Percentiles rank a stretch among this genome's conserved stretches.
phyloP scores from a whole-genome alignment of 2,329 filamentous ascomycete species.

The Erysiphe pulchra region DNA sequence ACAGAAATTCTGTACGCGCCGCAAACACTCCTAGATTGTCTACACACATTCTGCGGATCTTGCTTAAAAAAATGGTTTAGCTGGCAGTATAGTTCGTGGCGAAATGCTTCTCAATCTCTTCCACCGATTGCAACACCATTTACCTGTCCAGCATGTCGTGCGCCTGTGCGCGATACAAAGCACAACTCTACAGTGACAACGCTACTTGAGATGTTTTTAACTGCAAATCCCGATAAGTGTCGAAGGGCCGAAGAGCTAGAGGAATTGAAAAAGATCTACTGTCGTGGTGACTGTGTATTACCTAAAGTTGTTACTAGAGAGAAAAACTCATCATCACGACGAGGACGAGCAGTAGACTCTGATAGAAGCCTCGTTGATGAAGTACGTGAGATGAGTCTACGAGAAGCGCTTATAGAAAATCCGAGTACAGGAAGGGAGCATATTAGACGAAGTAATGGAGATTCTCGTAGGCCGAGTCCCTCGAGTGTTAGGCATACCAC shows the following conservation, averaged over 20 bases:
- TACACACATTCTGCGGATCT: slow-evolving; percentile 87
- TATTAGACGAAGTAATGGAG: slow-evolving; percentile 8
- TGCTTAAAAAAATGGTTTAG: slow-evolving; percentile 92
- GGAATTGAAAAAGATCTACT: slow-evolving; percentile 53
- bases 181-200: slow-evolving; percentile 82
- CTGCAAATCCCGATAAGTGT: slow-evolving; percentile 50
- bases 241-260: slow-evolving; percentile 47
- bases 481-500: slow-evolving; percentile 14
- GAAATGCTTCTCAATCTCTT: slow-evolving; percentile 7
- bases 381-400: slow-evolving; percentile 19
- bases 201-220: slow-evolving; percentile 66
- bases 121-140: slow-evolving; percentile 22
- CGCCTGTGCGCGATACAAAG: slow-evolving; percentile 59
- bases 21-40: slow-evolving; percentile 71
- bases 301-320: slow-evolving; percentile 27
- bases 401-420: slow-evolving; percentile 29
- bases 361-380: slow-evolving; percentile 12
- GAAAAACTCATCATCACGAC: slow-evolving; percentile 24
- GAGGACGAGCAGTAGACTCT: slow-evolving; percentile 23
- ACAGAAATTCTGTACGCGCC: slow-evolving; percentile 85
- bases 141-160: slow-evolving; percentile 84
- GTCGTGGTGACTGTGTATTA: slow-evolving; percentile 56
- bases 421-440: slow-evolving; percentile 9
- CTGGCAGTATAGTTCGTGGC: slow-evolving; percentile 27
- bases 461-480: slow-evolving; percentile 4